Conservation (phyloP, 495 filamentous ascomycete genomes). For the Tuber umbilicatum region DNA sequence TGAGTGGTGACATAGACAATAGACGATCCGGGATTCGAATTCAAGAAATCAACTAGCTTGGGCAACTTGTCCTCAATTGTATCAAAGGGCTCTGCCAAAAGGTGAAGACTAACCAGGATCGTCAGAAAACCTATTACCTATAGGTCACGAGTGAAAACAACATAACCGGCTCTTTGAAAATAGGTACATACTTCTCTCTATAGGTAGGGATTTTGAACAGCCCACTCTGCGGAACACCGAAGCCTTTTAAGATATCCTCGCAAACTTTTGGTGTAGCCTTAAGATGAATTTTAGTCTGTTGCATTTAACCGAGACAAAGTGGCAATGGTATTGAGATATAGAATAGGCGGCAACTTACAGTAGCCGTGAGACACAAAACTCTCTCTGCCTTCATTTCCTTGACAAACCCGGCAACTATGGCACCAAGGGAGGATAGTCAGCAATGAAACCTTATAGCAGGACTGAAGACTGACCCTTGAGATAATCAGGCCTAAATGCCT, state of each 20-base stretch:
- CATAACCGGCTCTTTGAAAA: background rate
- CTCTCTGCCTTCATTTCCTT: slow-evolving; percentile 53
- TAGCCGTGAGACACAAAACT: slow-evolving; percentile 55
- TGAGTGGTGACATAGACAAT: slow-evolving; percentile 55
- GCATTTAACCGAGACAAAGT: background rate
- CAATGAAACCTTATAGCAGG: background rate
- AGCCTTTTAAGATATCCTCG: slow-evolving; percentile 50
- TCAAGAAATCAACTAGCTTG: slow-evolving; percentile 48
- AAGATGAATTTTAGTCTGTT: background rate
- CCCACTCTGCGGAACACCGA: slow-evolving; percentile 48
- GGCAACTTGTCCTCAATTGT: slow-evolving; percentile 46
- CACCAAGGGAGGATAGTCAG: background rate
- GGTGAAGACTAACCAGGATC: slow-evolving; percentile 40
- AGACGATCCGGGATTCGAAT: slow-evolving; percentile 48
- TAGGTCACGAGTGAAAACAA: background rate
- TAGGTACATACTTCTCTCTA: slow-evolving; percentile 46
- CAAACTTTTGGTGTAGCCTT: slow-evolving; percentile 52
- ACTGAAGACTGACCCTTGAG: slow-evolving; percentile 44
- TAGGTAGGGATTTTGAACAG: slow-evolving; percentile 55
- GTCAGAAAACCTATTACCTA: background rate
- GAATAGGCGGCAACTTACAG: slow-evolving; percentile 33
- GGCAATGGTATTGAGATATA: background rate
- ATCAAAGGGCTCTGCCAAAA: slow-evolving; percentile 48
- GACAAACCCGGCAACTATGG: slow-evolving; percentile 52
- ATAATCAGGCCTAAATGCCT: slow-evolving; percentile 56